These are phyloP conservation scores for Aspergillus sp. DNA, from an alignment of 2,329 filamentous ascomycete genomes.

Conservation along the genomic window DNA sequence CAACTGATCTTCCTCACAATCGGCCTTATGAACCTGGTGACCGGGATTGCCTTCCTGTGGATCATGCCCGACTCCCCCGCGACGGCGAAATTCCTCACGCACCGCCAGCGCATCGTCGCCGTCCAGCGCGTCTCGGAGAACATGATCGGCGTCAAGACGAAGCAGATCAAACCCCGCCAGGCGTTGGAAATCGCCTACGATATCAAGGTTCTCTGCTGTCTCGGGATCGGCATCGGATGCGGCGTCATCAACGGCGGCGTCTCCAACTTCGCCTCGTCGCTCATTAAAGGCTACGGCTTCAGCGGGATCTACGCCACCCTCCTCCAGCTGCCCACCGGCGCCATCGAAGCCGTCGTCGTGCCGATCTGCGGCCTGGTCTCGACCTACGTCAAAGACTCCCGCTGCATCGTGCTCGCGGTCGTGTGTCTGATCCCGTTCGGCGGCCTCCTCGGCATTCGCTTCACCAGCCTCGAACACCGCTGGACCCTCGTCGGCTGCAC, in stretches of 20 bases:
- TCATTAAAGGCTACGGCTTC: conserved; percentile 46
- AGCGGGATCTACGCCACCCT: conserved; percentile 27
- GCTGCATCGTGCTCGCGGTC: conserved; percentile 28
- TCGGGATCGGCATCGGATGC: conserved; percentile 41
- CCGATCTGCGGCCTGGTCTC: conserved; percentile 42
- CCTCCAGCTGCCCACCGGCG: conserved; percentile 34
- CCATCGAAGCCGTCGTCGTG: conserved; percentile 29
- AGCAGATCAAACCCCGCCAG: conserved; percentile 31
- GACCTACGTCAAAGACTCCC: conserved; percentile 43
- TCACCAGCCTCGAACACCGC: conserved; percentile 45
- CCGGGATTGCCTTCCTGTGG: conserved; percentile 30
- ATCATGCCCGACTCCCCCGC: conserved; percentile 39
- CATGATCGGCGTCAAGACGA: conserved; percentile 41
- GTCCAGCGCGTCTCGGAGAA: conserved; percentile 42
- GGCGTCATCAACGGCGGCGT: conserved; percentile 53
- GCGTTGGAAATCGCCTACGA: conserved; percentile 42
- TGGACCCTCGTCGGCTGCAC: conserved; percentile 53
- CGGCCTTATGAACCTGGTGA: conserved; percentile 46
- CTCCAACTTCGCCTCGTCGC: conserved; percentile 46
- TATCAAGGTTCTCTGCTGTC: conserved; percentile 36
- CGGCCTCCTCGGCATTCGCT: conserved; percentile 51
- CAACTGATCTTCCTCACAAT: conserved; percentile 43
- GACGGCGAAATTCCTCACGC: conserved; percentile 37
- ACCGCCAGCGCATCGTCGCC: conserved; percentile 38
- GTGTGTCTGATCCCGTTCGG: conserved; percentile 37